These are phyloP conservation scores for Mycena citricolor DNA, from an alignment of 1,284 basidiomycete species.

Conservation along the genomic window DNA sequence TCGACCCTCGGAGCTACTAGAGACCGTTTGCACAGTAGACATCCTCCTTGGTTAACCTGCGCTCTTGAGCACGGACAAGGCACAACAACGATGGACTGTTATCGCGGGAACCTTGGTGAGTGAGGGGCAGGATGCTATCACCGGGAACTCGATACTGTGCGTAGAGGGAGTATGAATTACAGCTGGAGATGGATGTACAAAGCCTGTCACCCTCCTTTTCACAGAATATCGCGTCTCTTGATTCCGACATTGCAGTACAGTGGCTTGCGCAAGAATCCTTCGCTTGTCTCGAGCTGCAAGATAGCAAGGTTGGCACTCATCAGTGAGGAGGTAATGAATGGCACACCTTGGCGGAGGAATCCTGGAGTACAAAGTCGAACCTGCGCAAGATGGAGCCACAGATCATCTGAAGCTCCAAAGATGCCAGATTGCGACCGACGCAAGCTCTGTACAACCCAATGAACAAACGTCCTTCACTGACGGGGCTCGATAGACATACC, in stretches of 20 bases:
- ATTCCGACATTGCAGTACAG: slow-evolving; percentile 66
- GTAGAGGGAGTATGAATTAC: too few relatives aligned
- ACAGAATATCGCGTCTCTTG: slow-evolving; percentile 45
- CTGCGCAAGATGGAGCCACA: slow-evolving; percentile 70
- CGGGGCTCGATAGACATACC: slow-evolving; percentile 46
- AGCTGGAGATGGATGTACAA: background rate
- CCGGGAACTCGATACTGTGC: too few relatives aligned
- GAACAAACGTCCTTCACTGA: too few relatives aligned
- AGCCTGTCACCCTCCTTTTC: background rate
- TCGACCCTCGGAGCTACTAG: too few relatives aligned
- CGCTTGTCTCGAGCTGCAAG: slow-evolving; percentile 60
- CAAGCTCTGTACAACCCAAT: slow-evolving; percentile 52
- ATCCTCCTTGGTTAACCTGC: too few relatives aligned
- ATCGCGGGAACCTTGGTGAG: too few relatives aligned
- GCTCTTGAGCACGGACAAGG: too few relatives aligned
- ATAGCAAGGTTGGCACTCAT: slow-evolving; percentile 4
- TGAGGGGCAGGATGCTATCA: too few relatives aligned
- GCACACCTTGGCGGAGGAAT: slow-evolving; percentile 55
- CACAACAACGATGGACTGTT: too few relatives aligned
- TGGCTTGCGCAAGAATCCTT: slow-evolving; percentile 81
- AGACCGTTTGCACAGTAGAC: too few relatives aligned
- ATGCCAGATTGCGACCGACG: slow-evolving; percentile 75
- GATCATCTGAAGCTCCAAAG: slow-evolving; percentile 73
- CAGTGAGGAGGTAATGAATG: slow-evolving; percentile 12
- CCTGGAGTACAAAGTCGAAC: slow-evolving; percentile 68